Evolutionary conservation across 2,329 filamentous ascomycete species (phyloP).

Genomic region (Trichoderma sp.): DNA sequence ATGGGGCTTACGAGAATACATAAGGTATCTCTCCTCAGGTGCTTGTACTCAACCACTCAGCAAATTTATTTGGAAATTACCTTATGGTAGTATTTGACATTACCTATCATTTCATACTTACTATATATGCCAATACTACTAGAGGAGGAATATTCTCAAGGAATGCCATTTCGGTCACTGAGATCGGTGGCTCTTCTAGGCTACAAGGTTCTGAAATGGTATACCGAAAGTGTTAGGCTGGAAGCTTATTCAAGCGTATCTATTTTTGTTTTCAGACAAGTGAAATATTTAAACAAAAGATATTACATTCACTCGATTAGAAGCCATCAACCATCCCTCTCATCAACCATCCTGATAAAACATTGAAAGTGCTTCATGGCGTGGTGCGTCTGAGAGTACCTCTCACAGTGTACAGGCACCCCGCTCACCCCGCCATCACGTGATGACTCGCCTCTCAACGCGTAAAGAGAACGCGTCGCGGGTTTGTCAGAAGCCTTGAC

Average conservation of each 20-base stretch:
- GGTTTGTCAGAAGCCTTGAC: constrained; percentile 3
- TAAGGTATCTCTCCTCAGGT: too few relatives aligned
- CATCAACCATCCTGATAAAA: background rate
- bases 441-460: constrained; percentile 27
- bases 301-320: background rate
- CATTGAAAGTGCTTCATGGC: background rate
- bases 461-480: constrained; percentile 21
- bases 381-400: background rate
- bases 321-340: background rate
- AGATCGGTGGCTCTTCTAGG: background rate
- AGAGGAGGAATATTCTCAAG: rapidly evolving
- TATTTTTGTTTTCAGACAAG: background rate
- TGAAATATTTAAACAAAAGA: background rate
- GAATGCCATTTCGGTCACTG: background rate
- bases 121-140: background rate
- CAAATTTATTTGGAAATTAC: background rate
- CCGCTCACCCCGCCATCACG: constrained; percentile 30
- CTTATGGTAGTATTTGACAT: background rate
- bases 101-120: background rate
- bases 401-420: background rate
- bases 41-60: background rate
- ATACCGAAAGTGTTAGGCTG: background rate
- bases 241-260: background rate
- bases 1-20: too few relatives aligned
- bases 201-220: background rate